phyloP scores from a whole-genome alignment of 345 rosid species.

The Ailanthus altissimus region DNA sequence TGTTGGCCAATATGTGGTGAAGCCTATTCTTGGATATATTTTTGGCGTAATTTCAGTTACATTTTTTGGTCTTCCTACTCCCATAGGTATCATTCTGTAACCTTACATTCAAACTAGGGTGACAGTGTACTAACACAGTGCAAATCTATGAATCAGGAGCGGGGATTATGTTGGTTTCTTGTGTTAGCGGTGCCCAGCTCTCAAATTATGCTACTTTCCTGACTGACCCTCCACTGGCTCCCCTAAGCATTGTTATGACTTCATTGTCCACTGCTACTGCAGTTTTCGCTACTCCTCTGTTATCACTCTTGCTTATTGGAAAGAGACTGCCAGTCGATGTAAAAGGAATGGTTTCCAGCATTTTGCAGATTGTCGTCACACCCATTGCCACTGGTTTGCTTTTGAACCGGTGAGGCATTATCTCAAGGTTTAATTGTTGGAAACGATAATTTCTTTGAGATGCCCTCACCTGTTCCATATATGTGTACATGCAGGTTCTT shows the following conservation, averaged over 20 bases:
- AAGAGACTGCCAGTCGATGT: constrained; percentile 91
- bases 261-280: constrained; percentile 89
- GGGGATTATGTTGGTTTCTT: constrained; percentile 92
- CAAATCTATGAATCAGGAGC: constrained; percentile 53
- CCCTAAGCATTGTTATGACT: constrained; percentile 94
- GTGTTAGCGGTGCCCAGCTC: constrained; percentile 97
- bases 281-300: constrained; percentile 72
- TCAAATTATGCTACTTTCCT: constrained; percentile 90
- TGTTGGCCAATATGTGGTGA: constrained; percentile 74
- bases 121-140: constrained; percentile 14
- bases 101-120: constrained; percentile 10
- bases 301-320: constrained; percentile 85
- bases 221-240: constrained; percentile 81
- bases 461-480: constrained; percentile 13
- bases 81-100: constrained; percentile 55
- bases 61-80: constrained; percentile 72
- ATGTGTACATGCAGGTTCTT: constrained; percentile 55
- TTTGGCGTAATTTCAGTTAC: constrained; percentile 71
- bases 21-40: constrained; percentile 84
- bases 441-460: constrained; percentile 11
- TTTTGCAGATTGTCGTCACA: constrained; percentile 77
- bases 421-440: neutral
- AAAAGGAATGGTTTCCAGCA: constrained; percentile 87
- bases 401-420: constrained; percentile 59
- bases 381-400: constrained; percentile 87